A percentile compares a stretch with the other conserved stretches of the same genome.
phyloP scores from a whole-genome alignment of 2,329 filamentous ascomycete genomes.

The Fusarium dlaminii region DNA sequence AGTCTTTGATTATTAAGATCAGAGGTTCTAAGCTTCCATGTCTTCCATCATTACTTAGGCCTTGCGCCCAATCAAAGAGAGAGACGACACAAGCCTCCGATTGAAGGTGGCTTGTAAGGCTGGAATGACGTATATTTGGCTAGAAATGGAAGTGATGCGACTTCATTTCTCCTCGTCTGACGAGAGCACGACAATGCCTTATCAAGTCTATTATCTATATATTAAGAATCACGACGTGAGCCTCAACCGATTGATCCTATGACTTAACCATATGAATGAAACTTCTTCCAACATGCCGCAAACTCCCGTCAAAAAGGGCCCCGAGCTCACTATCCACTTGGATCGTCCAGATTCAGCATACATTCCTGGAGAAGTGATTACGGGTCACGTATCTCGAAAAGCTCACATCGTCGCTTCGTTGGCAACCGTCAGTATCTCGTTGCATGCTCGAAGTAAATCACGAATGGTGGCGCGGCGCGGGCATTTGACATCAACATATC shows the following conservation, averaged over 20 bases:
- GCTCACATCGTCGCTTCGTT: not conserved
- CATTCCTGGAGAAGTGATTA: not conserved
- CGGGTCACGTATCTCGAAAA: not conserved
- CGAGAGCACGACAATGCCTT: not conserved
- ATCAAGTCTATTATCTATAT: not conserved
- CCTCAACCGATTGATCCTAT: rapidly evolving
- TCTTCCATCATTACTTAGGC: too few relatives aligned
- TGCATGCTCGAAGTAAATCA: not conserved
- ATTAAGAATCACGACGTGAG: rapidly evolving
- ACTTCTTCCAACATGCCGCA: not conserved
- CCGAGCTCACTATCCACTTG: not conserved
- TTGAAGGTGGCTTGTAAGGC: not conserved
- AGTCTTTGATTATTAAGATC: not conserved
- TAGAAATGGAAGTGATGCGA: not conserved
- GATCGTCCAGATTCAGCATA: not conserved
- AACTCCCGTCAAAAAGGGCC: not conserved
- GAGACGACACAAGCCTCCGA: not conserved
- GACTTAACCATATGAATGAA: rapidly evolving
- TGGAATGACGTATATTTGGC: not conserved
- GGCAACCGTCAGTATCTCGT: rapidly evolving
- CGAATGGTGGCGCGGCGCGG: not conserved
- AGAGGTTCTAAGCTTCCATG: too few relatives aligned
- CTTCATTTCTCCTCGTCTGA: not conserved
- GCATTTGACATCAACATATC: not conserved
- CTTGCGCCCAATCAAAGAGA: not conserved